Base-by-base conservation (phyloP, 2,329 filamentous ascomycete genomes). In the Fusarium sp. region DNA sequence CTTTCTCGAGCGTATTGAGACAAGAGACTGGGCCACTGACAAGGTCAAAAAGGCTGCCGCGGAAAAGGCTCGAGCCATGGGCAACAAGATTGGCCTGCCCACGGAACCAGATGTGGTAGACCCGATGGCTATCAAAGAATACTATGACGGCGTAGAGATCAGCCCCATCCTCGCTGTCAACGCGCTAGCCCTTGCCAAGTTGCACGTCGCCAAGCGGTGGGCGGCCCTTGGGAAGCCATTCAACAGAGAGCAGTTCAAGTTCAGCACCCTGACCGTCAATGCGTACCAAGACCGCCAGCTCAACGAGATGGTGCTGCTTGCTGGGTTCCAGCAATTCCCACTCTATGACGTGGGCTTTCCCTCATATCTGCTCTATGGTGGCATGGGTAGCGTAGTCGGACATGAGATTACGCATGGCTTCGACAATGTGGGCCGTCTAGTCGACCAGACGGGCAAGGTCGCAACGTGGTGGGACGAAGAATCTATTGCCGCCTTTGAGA, bases 331-430 rank as follows among this genome's bases (percentile, higher is more conserved):
- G 87, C 90, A 93, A 76, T 87, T 88, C 7, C 90, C 91, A 0
- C 82, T 90, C 2, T 92, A 92, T 72, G 87, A 90, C 61, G 85
- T 87, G 11, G 80, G 85, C 10, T 84, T 91, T 1, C 91, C 91
- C 0, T 80, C 87, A 30, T 93, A 92, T 70, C 80, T 92, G 40
- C 87, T 85, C n/a, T 93, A 92, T 76, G 91, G 90, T 12, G 88
- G 87, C 0, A 91, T 93, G 74, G 91, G 90, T 3, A 86, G 88
- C 2, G 86, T 92, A 9, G 88, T 88, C 13, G 91, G 90, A 6
- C 91, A 93, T 73, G 91, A 93, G 76, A 83, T 93, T 13, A 90
- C 88, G 7, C 91, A 93, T 70, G 90, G 88, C 12, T 92, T 93
- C 73, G 91, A 93, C 76, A 89, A 86, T 41, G 88, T 84, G 0